These are phyloP conservation scores for Aphanomyces cochlioides DNA, from an alignment of 352 stramenopile genomes.

Conservation along the genomic window DNA sequence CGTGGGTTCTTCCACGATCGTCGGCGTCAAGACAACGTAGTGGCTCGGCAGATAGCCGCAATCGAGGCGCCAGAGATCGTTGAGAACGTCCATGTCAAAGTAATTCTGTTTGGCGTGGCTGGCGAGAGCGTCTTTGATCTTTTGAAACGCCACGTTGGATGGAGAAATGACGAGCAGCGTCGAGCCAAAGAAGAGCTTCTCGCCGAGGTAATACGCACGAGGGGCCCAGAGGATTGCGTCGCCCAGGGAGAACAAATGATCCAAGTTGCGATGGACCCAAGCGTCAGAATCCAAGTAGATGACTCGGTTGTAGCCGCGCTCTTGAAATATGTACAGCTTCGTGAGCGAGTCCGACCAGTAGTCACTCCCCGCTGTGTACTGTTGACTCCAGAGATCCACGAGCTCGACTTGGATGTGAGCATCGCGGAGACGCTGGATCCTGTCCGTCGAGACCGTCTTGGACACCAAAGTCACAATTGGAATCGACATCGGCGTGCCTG, in stretches of 20 bases:
- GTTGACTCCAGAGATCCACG: conserved; percentile 22
- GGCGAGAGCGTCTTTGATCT: conserved; percentile 2
- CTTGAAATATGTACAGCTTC: conserved; percentile 37
- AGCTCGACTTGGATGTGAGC: conserved; percentile 2
- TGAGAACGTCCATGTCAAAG: conserved; percentile 26
- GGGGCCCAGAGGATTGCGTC: conserved; percentile 9
- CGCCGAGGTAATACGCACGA: not conserved
- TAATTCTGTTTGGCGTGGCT: not conserved
- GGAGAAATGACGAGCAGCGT: conserved; percentile 16
- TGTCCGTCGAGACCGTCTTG: conserved; percentile 4
- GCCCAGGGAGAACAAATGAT: conserved; percentile 33
- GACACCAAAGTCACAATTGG: conserved; percentile 36
- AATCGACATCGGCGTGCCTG: conserved; percentile 33
- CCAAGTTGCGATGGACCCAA: conserved; percentile 33
- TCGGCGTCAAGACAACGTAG: conserved; percentile 14
- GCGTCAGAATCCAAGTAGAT: conserved; percentile 33
- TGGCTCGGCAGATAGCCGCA: conserved; percentile 5
- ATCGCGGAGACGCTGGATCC: conserved; percentile 29
- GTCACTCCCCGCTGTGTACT: conserved; percentile 10
- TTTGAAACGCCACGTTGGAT: not conserved
- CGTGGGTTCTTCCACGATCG: conserved; percentile 5
- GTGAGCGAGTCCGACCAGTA: conserved; percentile 35
- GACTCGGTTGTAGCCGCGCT: conserved; percentile 37
- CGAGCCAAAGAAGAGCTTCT: conserved; percentile 5
- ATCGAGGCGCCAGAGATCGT: not conserved